Conservation (phyloP, 139 green algal genomes). For the Chlorella sp. region DNA sequence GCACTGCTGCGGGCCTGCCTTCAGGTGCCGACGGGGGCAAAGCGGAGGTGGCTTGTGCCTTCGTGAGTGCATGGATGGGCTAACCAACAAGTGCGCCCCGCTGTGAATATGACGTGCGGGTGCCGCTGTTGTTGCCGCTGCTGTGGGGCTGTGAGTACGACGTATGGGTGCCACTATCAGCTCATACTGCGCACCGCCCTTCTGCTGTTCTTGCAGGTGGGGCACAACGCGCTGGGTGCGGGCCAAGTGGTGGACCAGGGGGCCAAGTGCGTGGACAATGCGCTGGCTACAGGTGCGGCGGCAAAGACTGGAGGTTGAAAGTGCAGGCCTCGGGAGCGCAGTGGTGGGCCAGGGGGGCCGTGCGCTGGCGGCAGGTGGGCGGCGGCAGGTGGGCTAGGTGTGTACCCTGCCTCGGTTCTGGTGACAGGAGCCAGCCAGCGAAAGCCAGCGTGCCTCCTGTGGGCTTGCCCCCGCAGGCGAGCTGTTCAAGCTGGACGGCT, state of each 20-base stretch:
- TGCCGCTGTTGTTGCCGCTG: too few relatives aligned
- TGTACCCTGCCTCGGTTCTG: too few relatives aligned
- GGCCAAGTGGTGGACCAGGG: slow-evolving; percentile 92
- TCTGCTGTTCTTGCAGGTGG: slow-evolving; percentile 38
- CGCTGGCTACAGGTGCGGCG: slow-evolving; percentile 68
- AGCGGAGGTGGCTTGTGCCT: neutral
- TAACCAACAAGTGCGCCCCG: too few relatives aligned
- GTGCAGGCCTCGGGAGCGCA: neutral
- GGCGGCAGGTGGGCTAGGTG: too few relatives aligned
- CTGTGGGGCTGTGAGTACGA: too few relatives aligned
- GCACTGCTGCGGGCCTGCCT: too few relatives aligned
- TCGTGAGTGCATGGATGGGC: neutral
- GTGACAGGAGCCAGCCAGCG: too few relatives aligned
- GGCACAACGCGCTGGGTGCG: slow-evolving; percentile 93
- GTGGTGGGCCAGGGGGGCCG: neutral
- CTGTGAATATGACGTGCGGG: too few relatives aligned
- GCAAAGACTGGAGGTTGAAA: neutral
- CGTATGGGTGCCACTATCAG: too few relatives aligned
- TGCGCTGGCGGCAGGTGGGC: too few relatives aligned
- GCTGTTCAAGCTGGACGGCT: slow-evolving; percentile 73
- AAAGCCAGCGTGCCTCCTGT: neutral
- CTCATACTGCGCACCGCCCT: too few relatives aligned
- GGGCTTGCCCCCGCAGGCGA: neutral
- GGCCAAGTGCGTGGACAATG: slow-evolving; percentile 87
- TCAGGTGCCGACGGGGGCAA: too few relatives aligned